These are phyloP conservation scores for Hypericum androsaemum DNA, from an alignment of 345 rosid genomes.

Conservation along the genomic window DNA sequence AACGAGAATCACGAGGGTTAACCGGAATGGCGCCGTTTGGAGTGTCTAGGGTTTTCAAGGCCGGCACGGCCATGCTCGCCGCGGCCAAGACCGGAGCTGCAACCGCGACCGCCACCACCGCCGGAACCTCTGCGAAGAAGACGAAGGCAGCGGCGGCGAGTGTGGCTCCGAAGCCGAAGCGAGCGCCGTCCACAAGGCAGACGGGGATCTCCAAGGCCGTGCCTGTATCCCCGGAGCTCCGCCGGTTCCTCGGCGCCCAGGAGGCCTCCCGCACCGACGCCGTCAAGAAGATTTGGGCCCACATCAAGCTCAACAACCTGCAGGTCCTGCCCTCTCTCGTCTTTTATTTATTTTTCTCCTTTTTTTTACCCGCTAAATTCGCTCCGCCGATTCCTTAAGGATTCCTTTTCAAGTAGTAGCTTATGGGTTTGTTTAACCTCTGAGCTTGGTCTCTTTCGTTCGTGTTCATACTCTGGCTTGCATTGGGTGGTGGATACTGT, in stretches of 20 bases:
- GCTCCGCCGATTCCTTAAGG: too few species aligned
- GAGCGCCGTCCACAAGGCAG: constrained; percentile 3
- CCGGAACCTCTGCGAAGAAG: not conserved
- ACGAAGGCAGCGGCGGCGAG: constrained; percentile 4
- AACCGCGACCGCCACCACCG: too few species aligned
- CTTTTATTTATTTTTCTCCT: not conserved
- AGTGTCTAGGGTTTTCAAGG: constrained; percentile 46
- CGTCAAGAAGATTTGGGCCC: constrained; percentile 65
- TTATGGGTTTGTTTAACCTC: too few species aligned
- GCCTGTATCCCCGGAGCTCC: constrained; percentile 63
- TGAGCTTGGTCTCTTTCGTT: too few species aligned
- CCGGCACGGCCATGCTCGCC: constrained; percentile 47
- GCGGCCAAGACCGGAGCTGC: constrained; percentile 26
- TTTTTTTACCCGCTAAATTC: not conserved
- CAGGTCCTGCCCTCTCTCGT: constrained; percentile 40
- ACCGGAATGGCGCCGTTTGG: constrained; percentile 22
- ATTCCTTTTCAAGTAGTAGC: too few species aligned
- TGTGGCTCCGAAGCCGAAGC: too few species aligned
- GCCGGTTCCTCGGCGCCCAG: constrained; percentile 45
- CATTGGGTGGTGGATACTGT: too few species aligned
- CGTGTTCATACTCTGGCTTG: too few species aligned
- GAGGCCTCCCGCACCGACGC: constrained; percentile 59
- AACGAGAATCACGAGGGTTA: too few species aligned
- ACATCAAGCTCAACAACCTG: constrained; percentile 61
- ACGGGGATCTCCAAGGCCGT: constrained; percentile 41